Conservation (phyloP, 2,329 filamentous ascomycete species). For the Colletotrichum orchidophilum region DNA sequence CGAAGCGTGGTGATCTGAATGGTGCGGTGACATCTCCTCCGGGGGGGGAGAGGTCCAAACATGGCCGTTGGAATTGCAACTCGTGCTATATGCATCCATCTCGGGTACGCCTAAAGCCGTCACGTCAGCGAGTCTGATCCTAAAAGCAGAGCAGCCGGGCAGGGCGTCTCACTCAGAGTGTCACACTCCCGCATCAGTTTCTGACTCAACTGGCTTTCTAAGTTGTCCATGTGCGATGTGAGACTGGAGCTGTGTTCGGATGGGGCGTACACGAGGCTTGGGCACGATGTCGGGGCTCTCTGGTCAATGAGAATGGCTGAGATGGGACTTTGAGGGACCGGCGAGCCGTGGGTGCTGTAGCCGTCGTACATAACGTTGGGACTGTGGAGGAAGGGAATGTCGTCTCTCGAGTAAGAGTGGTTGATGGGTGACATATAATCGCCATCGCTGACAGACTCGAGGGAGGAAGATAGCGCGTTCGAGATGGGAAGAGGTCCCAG, state of each 20-base stretch:
- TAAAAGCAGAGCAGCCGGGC: slow-evolving; percentile 27
- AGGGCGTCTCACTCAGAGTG: slow-evolving; percentile 58
- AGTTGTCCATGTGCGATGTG: slow-evolving; percentile 66
- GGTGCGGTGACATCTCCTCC: slow-evolving; percentile 56
- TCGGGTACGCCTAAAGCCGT: slow-evolving; percentile 58
- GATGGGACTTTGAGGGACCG: slow-evolving; percentile 64
- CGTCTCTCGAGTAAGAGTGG: slow-evolving; percentile 64
- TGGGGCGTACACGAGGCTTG: slow-evolving; percentile 68
- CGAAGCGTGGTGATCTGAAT: slow-evolving; percentile 52
- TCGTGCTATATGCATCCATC: slow-evolving; percentile 61
- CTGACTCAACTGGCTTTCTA: slow-evolving; percentile 63
- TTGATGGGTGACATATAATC: slow-evolving; percentile 71
- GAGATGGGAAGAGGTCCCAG: slow-evolving; percentile 53
- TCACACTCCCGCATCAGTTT: slow-evolving; percentile 66
- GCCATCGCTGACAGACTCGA: slow-evolving; percentile 69
- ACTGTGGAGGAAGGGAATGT: slow-evolving; percentile 60
- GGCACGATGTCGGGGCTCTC: slow-evolving; percentile 66
- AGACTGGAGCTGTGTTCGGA: slow-evolving; percentile 70
- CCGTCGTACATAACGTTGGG: slow-evolving; percentile 65
- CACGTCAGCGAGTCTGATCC: slow-evolving; percentile 36
- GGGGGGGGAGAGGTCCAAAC: slow-evolving; percentile 58
- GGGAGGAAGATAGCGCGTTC: slow-evolving; percentile 62
- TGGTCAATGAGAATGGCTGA: slow-evolving; percentile 65
- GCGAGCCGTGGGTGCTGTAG: slow-evolving; percentile 62
- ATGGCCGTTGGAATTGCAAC: slow-evolving; percentile 56